A percentile compares a stretch with the other conserved stretches of the same genome.
phyloP scores from a whole-genome alignment of 2,329 filamentous ascomycete genomes.

The Microcera coccophila region DNA sequence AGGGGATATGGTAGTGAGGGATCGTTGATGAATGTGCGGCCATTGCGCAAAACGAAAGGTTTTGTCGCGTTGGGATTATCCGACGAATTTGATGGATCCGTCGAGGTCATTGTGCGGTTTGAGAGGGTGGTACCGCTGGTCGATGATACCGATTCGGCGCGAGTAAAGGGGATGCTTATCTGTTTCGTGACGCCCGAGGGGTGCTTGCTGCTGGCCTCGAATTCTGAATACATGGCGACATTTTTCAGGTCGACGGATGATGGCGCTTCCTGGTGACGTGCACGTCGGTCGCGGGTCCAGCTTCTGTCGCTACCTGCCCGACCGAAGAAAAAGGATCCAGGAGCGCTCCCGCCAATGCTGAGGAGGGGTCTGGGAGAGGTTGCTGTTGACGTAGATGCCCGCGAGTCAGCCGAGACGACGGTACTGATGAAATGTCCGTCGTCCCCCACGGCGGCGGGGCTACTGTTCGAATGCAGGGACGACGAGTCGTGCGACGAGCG shows the following conservation, averaged over 20 bases:
- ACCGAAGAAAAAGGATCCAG: constrained; percentile 20
- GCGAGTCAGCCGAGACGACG: constrained; percentile 24
- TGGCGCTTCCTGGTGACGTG: constrained; percentile 16
- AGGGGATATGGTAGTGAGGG: constrained; percentile 71
- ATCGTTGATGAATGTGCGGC: constrained; percentile 79
- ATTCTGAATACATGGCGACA: constrained; percentile 35
- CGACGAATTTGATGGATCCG: constrained; percentile 43
- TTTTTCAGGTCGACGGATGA: constrained; percentile 32
- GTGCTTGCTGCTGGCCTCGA: constrained; percentile 30
- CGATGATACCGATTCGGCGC: constrained; percentile 46
- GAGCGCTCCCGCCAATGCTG: constrained; percentile 7
- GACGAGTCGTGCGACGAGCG: constrained; percentile 24
- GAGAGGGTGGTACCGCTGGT: constrained; percentile 43
- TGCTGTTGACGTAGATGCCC: constrained; percentile 11
- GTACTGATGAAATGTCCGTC: constrained; percentile 10
- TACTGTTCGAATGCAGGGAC: constrained; percentile 22
- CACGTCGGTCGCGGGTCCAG: constrained; percentile 19
- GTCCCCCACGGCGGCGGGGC: constrained; percentile 19
- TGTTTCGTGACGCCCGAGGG: constrained; percentile 28
- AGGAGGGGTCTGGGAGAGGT: constrained; percentile 16
- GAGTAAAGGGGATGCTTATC: constrained; percentile 35
- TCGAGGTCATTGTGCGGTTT: constrained; percentile 46
- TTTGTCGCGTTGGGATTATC: constrained; percentile 40
- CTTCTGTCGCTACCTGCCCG: constrained; percentile 18
- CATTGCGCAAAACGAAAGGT: constrained; percentile 69